Base-by-base conservation (phyloP, 306 rosid species). In the Lotus japonicus region DNA sequence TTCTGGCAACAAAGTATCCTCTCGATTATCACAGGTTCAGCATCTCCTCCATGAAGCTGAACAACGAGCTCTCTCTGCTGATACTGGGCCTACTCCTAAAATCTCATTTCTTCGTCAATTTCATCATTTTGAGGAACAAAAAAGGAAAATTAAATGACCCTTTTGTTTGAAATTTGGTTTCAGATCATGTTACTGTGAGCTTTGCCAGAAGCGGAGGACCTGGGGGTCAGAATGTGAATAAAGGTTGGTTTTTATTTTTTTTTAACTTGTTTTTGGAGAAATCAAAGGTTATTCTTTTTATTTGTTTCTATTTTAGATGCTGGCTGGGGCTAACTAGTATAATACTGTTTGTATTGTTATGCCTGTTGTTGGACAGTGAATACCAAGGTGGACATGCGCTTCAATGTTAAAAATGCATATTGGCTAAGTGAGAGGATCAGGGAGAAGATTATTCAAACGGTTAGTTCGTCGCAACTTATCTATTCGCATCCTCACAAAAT, bases 151-250 rank as follows among this genome's bases (percentile, higher is more conserved):
- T n/a, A 21, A 21, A 3, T 3, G 3, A 12, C 5, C 23, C 36
- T 18, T 19, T 31, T 31, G 0, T 31, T 31, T 31, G 2, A 26
- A 26, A 6, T 45, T 45, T 21, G 14, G 46, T 50, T 81, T 54
- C 72, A 92, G 98, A 92, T 61, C 86, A 86, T 53, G 98, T 92
- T 18, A 80, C 79, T 26, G 91, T 92, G 58, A 84, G 36, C 61
- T 92, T 88, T 84, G 96, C 96, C 2, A 84, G 98, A 85, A 92
- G 98, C 64, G 97, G 98, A 45, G 98, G 98, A 11, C 97, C 98
- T 58, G 97, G 98, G 33, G 98, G 98, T 50, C 98, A 92, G 82
- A 92, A 88, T 79, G 97, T 92, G 10, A 92, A 89, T 77, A 89
- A 92, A 85, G 95, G 96, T 87, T 63, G 35, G 67, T 56, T 66